Conservation (phyloP, 768 basidiomycete species). For the Boletus rufocinnamomeus region DNA sequence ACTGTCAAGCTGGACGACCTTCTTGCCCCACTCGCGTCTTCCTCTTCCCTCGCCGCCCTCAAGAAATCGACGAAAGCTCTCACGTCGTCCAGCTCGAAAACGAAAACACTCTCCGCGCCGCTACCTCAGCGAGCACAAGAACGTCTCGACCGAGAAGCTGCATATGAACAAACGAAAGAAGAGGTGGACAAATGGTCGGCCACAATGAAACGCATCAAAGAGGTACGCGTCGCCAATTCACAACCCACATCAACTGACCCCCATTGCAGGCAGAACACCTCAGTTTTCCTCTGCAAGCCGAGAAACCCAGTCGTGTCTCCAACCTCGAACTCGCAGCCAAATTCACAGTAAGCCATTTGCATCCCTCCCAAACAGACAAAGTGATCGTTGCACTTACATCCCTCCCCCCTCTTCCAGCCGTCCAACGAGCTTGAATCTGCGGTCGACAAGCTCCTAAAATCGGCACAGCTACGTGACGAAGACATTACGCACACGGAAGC, state of each 20-base stretch:
- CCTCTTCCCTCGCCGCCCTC: constrained; percentile 59
- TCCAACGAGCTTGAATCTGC: constrained; percentile 83
- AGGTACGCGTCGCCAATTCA: constrained; percentile 47
- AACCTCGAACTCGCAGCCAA: constrained; percentile 78
- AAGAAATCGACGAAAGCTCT: constrained; percentile 71
- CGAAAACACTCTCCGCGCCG: constrained; percentile 72
- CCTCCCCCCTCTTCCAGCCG: constrained; percentile 49
- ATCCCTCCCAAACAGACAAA: neutral
- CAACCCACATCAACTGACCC: constrained; percentile 1
- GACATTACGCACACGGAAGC: constrained; percentile 80
- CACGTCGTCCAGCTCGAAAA: constrained; percentile 53
- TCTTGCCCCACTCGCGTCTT: constrained; percentile 67
- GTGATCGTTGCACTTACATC: neutral
- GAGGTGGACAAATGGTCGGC: constrained; percentile 94
- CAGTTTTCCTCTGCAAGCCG: constrained; percentile 80
- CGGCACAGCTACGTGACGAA: constrained; percentile 80
- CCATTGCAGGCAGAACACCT: constrained; percentile 75
- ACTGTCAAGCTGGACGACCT: constrained; percentile 74
- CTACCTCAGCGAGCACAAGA: constrained; percentile 87
- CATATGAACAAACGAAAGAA: constrained; percentile 89
- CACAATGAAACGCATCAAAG: constrained; percentile 89
- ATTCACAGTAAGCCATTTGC: constrained; percentile 63
- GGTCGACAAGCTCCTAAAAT: constrained; percentile 76
- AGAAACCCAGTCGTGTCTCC: constrained; percentile 55
- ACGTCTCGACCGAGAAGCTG: constrained; percentile 88